Base-by-base conservation (phyloP, 345 rosid genomes). In the Punica granatum region DNA sequence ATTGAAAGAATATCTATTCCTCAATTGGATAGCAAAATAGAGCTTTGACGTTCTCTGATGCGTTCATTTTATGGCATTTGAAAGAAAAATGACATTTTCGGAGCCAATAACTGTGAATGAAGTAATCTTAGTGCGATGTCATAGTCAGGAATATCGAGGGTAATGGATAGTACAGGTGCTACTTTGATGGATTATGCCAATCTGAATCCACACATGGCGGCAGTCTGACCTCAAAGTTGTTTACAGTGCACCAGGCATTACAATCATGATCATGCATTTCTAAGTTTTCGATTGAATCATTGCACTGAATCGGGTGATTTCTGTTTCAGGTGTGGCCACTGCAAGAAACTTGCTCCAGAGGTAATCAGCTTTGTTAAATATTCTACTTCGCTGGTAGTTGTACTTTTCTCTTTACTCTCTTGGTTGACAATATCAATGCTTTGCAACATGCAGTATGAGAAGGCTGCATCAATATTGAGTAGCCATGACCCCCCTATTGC, bases 321-420 rank as follows among this genome's bases (percentile, higher is more conserved):
- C 11, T 64, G 33, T 65, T 70, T 54, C 83, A 91, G 99, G 99
- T 94, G 98, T 67, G 99, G 98, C 2, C 99, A 94, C 81, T 89
- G 99, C 70, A 80, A 86, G 84, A 84, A 75, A 31, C 98, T 94
- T 73, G 95, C 99, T 74, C 99, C 99, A 25, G 89, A 91, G 96
- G 99, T 94, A 73, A 63, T 18, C 16, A 0, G 33, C 14, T 63
- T 23, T 39, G 46, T 36, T 21, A 28, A 37, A 39, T 11, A 1
- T 13, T 56, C 30, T 30, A 13, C 26, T 10, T 12, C 11, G 15
- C 19, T 10, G 16, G 34, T 25, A 3, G 9, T 56, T 2, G 15
- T 26, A 14, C 12, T 5, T 25, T 28, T 9, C 10, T 30, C 6
- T 18, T 11, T 32, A 1, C 7, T 1, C 28, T 9, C 53, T 23